These are phyloP conservation scores for Populus hybrid DNA, from an alignment of 441 rosid genomes.

Conservation along the genomic window DNA sequence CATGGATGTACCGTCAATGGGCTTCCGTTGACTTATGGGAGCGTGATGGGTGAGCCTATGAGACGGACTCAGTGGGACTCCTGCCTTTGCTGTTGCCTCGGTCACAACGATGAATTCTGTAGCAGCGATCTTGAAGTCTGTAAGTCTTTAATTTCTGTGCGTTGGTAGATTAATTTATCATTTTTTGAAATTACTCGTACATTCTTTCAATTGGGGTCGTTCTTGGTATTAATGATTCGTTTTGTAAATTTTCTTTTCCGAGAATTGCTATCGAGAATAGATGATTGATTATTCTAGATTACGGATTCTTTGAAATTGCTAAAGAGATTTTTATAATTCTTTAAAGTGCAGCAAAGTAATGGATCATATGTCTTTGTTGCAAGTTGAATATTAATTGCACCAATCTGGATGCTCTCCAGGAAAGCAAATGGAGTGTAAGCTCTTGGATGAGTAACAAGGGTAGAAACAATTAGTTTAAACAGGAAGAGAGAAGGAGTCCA, in stretches of 20 bases:
- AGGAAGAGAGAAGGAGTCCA: neutral
- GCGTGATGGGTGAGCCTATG: constrained; percentile 84
- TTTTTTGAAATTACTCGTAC: no score
- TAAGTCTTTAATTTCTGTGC: constrained; percentile 34
- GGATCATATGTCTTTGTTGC: neutral
- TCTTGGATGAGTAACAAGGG: neutral
- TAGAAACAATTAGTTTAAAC: neutral
- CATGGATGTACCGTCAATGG: constrained; percentile 84
- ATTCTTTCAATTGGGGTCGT: neutral
- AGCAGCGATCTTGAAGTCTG: constrained; percentile 99
- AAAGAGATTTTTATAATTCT: no score
- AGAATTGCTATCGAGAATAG: neutral
- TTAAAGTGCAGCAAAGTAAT: no score
- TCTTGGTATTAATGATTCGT: no score
- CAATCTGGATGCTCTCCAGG: neutral
- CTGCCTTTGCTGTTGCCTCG: constrained; percentile 66
- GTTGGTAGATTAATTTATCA: no score
- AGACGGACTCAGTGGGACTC: constrained; percentile 79
- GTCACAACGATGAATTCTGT: constrained; percentile 86
- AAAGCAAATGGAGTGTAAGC: neutral
- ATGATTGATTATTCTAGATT: neutral
- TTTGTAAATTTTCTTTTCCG: no score
- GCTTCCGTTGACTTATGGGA: constrained; percentile 60
- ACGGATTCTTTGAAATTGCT: no score
- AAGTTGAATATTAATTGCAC: neutral